Conservation (phyloP, 805 yeast genomes). For the Candida sithepensis region DNA sequence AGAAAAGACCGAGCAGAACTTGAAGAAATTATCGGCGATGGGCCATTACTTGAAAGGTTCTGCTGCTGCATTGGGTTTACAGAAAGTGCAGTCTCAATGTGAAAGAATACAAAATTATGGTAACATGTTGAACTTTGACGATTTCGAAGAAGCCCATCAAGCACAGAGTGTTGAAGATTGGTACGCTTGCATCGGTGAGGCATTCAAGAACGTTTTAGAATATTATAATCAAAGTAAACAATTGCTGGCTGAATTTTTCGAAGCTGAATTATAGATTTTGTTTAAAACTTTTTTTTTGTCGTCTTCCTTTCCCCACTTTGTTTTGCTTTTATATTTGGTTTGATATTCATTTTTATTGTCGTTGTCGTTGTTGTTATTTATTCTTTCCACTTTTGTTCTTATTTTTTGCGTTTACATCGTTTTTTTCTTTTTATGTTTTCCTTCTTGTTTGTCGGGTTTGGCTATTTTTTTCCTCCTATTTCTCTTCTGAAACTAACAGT, state of each 20-base stretch:
- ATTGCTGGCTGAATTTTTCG: constrained; percentile 52
- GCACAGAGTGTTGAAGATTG: constrained; percentile 33
- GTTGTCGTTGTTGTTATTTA: not conserved
- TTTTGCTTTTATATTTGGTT: not conserved
- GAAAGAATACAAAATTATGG: constrained; percentile 94
- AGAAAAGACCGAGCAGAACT: constrained; percentile 33
- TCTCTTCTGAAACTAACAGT: not conserved
- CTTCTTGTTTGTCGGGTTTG: not conserved
- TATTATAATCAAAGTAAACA: constrained; percentile 48
- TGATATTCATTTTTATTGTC: not conserved
- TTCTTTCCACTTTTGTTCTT: not conserved
- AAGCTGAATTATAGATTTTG: constrained; percentile 26
- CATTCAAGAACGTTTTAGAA: constrained; percentile 46
- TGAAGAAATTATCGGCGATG: constrained; percentile 61
- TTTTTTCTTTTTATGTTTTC: not conserved
- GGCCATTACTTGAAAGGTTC: constrained; percentile 96
- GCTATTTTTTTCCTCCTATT: not conserved
- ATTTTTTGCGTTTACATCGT: not conserved
- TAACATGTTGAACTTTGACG: constrained; percentile 35
- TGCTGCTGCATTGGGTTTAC: constrained; percentile 89
- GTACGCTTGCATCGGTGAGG: constrained; percentile 46
- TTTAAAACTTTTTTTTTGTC: constrained; percentile 2
- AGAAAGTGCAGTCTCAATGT: constrained; percentile 79
- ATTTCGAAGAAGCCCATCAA: constrained; percentile 22
- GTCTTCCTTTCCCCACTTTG: not conserved